Evolutionary conservation across 257 asterid genomes (phyloP).

Genomic region (Solanum clarkiae): DNA sequence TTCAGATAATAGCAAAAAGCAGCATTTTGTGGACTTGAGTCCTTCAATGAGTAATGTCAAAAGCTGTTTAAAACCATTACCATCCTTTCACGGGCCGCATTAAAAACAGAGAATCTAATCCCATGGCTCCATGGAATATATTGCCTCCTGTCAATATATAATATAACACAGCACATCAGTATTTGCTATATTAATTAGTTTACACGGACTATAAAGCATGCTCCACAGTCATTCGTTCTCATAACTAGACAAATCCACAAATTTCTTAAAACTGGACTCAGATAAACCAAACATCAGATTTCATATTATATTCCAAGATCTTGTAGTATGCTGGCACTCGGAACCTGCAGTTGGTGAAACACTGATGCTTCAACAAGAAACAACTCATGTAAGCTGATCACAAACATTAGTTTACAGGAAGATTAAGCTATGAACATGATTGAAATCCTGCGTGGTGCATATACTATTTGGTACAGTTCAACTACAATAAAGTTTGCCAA

Average conservation of each 20-base stretch:
- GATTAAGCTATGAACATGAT: not conserved
- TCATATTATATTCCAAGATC: not conserved
- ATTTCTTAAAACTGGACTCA: not conserved
- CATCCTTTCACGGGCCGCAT: slow-evolving; percentile 97
- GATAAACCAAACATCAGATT: not conserved
- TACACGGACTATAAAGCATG: not conserved
- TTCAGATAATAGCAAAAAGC: not conserved
- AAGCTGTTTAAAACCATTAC: slow-evolving; percentile 21
- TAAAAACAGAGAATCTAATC: slow-evolving; percentile 75
- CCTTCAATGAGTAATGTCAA: not conserved
- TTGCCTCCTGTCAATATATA: slow-evolving; percentile 63
- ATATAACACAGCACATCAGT: not conserved
- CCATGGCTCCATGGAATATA: slow-evolving; percentile 94
- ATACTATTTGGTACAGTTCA: not conserved
- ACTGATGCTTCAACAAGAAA: not conserved
- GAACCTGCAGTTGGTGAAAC: not conserved
- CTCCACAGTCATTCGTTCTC: not conserved
- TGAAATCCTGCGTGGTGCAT: not conserved
- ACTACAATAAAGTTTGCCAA: not conserved
- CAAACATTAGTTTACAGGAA: not conserved
- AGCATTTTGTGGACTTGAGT: not conserved
- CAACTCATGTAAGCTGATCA: not conserved
- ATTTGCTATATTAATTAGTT: not conserved
- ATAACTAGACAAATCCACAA: not conserved
- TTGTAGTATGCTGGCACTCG: not conserved